phyloP scores from a whole-genome alignment of 2,329 filamentous ascomycete species.

The Penicillium capsulatum region DNA sequence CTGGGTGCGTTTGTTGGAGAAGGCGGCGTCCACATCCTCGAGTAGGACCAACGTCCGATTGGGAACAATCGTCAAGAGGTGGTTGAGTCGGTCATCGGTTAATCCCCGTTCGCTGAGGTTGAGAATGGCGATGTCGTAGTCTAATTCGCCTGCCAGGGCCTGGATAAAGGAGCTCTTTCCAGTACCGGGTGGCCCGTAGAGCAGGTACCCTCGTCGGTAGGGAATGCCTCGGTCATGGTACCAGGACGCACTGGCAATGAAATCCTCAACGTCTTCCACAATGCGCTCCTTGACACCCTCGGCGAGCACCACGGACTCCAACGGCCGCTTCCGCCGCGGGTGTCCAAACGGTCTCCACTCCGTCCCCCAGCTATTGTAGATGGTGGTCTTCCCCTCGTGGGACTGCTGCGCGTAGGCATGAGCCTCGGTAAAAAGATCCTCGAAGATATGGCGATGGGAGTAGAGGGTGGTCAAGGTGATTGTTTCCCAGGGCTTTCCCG shows the following conservation, averaged over 20 bases:
- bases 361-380: conserved; percentile 79
- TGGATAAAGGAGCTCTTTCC: conserved; percentile 97
- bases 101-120: conserved; percentile 85
- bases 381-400: conserved; percentile 86
- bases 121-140: conserved; percentile 88
- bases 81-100: conserved; percentile 83
- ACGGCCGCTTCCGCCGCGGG: conserved; percentile 76
- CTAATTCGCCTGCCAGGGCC: conserved; percentile 83
- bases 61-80: conserved; percentile 79
- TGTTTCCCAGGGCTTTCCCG: conserved; percentile 89
- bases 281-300: conserved; percentile 77
- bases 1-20: conserved; percentile 69
- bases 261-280: conserved; percentile 75
- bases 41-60: conserved; percentile 75
- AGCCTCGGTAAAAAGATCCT: conserved; percentile 83
- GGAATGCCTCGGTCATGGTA: conserved; percentile 93
- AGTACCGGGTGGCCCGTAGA: conserved; percentile 84
- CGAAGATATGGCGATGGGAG: conserved; percentile 81
- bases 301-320: conserved; percentile 83
- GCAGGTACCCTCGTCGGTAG: conserved; percentile 80
- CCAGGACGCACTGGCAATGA: conserved; percentile 74
- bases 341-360: conserved; percentile 83
- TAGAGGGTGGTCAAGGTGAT: conserved; percentile 89
- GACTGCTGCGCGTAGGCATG: conserved; percentile 73
- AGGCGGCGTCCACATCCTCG: conserved; percentile 89